Evolutionary conservation across 2,329 filamentous ascomycete genomes (phyloP), one percentile per base, ranked within the genome.

Genomic region (Parasarocladium wereldwijsianum): DNA sequence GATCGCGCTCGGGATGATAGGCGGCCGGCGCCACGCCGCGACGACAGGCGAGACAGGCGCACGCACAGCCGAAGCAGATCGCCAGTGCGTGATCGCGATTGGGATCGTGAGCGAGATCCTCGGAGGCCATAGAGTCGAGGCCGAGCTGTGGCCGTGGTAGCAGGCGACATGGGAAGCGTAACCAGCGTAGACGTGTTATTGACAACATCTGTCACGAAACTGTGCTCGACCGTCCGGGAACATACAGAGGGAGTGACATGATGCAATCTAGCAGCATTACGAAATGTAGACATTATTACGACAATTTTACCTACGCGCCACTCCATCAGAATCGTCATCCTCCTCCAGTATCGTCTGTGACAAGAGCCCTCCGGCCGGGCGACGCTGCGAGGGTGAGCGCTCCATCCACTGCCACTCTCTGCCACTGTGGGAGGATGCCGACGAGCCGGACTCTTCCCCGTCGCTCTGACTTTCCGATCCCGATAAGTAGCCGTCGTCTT

Each of bases 331-430:
- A 40, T 62, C 62, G 45, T 79, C 76, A 30, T 77, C 74, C 46
- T 83, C 78, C 49, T 81, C 78, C 34, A 77, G 63, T 37, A 84
- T 83, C 0, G 72, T 78, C 45, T 78, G 71, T 17, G 66, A 62
- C 24, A 78, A 51, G 12, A 82, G 46, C 2, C 66, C 65, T 29
- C 58, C 53, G 4, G 54, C 53, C 27, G 57, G 51, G 30, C 55
- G 52, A 32, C 58, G 50, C 8, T 56, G 48, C 16, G 49, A 46
- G n/a, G 47, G 44, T 9, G 49, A 41, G 19, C 49, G 44, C 26
- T 55, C 53, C 5, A 52, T 35, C 31, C 25, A 39, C 26, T 48
- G 49, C 52, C 53, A 58, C 10, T 58, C 54, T 1, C 49, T 35
- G 13, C 58, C 54, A 13, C 48, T 50, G 10, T n/a, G n/a, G n/a